Base-by-base conservation (phyloP, 306 rosid species). In the Oxytropis ochrocephala region DNA sequence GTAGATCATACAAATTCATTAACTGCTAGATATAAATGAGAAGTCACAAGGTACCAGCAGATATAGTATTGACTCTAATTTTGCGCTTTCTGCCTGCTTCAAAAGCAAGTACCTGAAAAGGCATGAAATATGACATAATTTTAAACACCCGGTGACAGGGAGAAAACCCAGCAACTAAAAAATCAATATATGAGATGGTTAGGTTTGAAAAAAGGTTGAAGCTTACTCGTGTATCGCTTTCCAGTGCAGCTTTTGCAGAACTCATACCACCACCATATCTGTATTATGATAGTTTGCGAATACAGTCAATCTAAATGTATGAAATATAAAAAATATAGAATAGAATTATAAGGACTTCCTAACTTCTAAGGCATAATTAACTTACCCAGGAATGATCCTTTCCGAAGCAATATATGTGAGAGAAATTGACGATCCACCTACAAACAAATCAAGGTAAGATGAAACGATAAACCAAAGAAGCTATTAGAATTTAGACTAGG, bases 261-360 rank as follows among this genome's bases (percentile, higher is more conserved):
- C 99, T 94, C 99, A 94, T 94, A 48, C 99, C 99, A 17, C 99
- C 97, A 75, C 99, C 99, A 62, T 94, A 94, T 72, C 99, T 94
- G 81, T 33, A 64, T 65, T 33, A 64, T 55, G 8, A 64, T 58
- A 60, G 71, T 53, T 41, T 47, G 54, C 27, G 47, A 61, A 64
- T 43, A 59, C 12, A 53, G 53, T 62, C 35, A 49, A 38, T 14
- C 38, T 32, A 35, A 55, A 29, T 50, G 53, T 63, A 64, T 18
- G 53, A 68, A 42, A 69, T 24, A 2, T 24, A 24, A 1, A 24
- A 24, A 24, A 24, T 24, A 24, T 24, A 24, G 3, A 24, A 24
- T 4, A 11, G 47, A 29, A 38, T 41, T 5, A 48, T 58, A 62
- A 36, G 63, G 33, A 61, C 50, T 50, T 63, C 32, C 29, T 17